A percentile compares a stretch with the other conserved stretches of the same genome.
Conservation (phyloP, 2,329 filamentous ascomycete genomes). For the Cercospora nicotianae region DNA sequence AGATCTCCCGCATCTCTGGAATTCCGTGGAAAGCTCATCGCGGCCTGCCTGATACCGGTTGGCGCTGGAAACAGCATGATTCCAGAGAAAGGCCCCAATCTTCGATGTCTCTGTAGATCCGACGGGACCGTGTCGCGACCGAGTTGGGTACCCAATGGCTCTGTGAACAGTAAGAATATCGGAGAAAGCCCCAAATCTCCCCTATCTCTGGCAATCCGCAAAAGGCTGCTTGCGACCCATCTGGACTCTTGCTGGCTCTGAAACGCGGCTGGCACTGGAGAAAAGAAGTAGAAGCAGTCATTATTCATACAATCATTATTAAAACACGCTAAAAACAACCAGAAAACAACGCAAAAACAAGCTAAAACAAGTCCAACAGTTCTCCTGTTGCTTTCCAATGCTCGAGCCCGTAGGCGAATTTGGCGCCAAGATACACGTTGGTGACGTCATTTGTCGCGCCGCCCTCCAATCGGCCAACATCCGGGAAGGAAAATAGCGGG, state of each 20-base stretch:
- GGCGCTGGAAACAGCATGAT: neutral
- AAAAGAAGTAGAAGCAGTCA: neutral
- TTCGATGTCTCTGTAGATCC: neutral
- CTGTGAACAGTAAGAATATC: neutral
- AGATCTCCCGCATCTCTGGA: neutral
- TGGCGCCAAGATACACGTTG: constrained; percentile 11
- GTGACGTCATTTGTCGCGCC: neutral
- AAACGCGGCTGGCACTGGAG: neutral
- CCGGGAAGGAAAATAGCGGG: constrained; percentile 9
- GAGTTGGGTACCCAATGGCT: neutral
- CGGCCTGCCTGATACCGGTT: neutral
- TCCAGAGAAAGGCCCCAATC: neutral
- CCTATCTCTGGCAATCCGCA: neutral
- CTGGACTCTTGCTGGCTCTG: neutral
- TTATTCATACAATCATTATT: neutral
- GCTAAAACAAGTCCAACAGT: constrained; percentile 3
- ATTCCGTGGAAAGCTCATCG: neutral
- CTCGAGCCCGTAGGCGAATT: constrained; percentile 19
- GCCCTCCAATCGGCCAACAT: constrained; percentile 4
- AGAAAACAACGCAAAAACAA: neutral
- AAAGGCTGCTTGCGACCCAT: neutral
- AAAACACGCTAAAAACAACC: constrained; percentile 12
- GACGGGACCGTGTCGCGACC: neutral
- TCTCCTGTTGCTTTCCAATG: constrained; percentile 10
- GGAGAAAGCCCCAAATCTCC: neutral